Percentiles rank a stretch among this genome's conserved stretches.
Evolutionary conservation across 2,329 filamentous ascomycete species (phyloP).

Genomic region (Nothomitra cinnamomea): DNA sequence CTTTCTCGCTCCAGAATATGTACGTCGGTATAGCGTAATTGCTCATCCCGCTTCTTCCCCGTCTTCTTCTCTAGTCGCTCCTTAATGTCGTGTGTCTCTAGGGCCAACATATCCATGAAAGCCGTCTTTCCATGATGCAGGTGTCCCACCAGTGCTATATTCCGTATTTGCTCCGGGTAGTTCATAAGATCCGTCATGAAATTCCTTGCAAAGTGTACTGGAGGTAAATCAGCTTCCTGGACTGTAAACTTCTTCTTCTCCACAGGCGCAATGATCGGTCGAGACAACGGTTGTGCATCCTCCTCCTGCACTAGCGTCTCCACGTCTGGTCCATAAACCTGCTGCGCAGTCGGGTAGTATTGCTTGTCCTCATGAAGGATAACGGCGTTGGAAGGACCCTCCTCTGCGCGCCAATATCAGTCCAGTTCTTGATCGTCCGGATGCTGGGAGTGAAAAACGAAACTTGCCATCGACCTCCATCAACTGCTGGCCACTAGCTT

Average conservation of each 20-base stretch:
- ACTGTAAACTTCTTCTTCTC: conserved; percentile 93
- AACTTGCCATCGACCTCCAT: conserved; percentile 77
- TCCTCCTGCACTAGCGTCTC: conserved; percentile 95
- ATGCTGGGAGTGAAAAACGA: neutral
- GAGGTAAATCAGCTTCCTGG: conserved; percentile 78
- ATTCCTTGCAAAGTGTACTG: conserved; percentile 69
- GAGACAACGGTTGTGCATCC: conserved; percentile 78
- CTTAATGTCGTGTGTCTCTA: conserved; percentile 81
- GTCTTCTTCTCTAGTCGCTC: conserved; percentile 64
- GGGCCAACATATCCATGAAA: conserved; percentile 94
- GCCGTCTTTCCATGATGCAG: conserved; percentile 96
- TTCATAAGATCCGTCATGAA: conserved; percentile 96
- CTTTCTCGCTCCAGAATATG: conserved; percentile 78
- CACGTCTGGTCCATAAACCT: conserved; percentile 86
- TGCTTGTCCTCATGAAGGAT: conserved; percentile 98
- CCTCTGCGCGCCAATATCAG: conserved; percentile 32
- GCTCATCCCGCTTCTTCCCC: conserved; percentile 70
- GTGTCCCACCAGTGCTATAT: conserved; percentile 82
- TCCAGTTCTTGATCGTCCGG: neutral
- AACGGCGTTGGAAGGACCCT: conserved; percentile 89
- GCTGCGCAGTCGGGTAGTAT: conserved; percentile 95
- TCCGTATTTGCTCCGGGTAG: conserved; percentile 85
- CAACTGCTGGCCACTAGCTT: conserved; percentile 56
- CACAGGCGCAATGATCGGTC: conserved; percentile 86
- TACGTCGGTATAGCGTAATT: conserved; percentile 86